Evolutionary conservation across 2,329 filamentous ascomycete species (phyloP), one percentile per base, ranked within the genome.

Genomic region (Paracamarosporium sp.): DNA sequence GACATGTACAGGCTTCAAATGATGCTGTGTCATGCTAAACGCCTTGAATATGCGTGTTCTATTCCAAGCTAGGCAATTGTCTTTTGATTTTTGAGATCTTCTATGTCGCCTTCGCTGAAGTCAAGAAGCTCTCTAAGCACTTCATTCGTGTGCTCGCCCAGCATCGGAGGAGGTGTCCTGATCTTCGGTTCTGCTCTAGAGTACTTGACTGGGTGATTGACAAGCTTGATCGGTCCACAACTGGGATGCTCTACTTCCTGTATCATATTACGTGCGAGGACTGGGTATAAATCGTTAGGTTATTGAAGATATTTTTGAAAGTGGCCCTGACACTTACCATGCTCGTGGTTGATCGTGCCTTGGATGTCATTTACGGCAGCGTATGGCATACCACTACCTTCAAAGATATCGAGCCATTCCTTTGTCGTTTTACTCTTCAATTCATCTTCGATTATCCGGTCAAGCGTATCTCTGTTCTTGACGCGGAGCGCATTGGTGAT

Each of bases 151-250:
- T 76, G 73, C 56, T 75, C 60, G 5, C 74, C 95, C 41, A 98
- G 78, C n/a, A 89, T 89, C 1, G 95, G 95, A 24, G 95, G 95
- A 33, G 91, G 86, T 2, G 81, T 89, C 25, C 94, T 83, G 33
- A 96, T 88, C 9, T 86, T 85, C 0, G 93, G 92, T 67, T 86
- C 87, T 25, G 88, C 90, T 65, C 93, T 87, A 5, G 93, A 97
- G 75, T 93, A 96, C 76, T 98, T 98, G 59, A 98, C 89, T 0
- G 95, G 95, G 1, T 93, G 94, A 72, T 96, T 97, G 54, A 99
- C 89, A 71, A 98, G 81, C 77, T 92, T 93, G 61, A 98, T 88
- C 1, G 88, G 85, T 0, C 95, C 95, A 73, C 93, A 97, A 12
- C 83, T 82, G 7, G 85, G 86, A 73, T 99, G 95, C 0, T 96